Conservation (phyloP, 129 eudicot genomes). For the Artemisia annua region DNA sequence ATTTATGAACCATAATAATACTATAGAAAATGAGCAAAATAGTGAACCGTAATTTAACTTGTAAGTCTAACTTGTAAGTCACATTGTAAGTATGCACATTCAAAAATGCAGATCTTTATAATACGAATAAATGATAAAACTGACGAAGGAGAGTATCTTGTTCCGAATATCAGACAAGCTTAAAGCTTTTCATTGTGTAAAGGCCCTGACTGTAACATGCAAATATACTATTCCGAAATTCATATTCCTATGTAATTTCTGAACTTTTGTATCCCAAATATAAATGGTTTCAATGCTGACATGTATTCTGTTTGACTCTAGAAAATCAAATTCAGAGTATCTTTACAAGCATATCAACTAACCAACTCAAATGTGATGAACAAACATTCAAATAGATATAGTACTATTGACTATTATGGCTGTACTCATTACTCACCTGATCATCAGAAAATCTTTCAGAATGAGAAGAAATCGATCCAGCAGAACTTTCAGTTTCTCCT, state of each 20-base stretch:
- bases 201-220: no score
- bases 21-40: background rate
- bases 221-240: background rate
- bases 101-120: background rate
- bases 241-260: background rate
- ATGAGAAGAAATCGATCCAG: slow-evolving; percentile 26
- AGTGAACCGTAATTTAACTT: slow-evolving; percentile 11
- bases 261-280: background rate
- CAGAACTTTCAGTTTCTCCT: slow-evolving; percentile 43
- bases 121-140: no score
- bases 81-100: background rate
- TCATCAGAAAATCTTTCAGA: slow-evolving; percentile 39
- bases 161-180: background rate
- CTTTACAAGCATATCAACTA: slow-evolving; percentile 13
- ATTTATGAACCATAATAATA: background rate
- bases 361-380: background rate
- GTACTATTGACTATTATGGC: slow-evolving; percentile 3
- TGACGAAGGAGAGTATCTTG: background rate
- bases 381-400: background rate
- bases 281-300: background rate
- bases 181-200: background rate
- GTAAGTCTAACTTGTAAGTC: background rate
- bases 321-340: slow-evolving; percentile 3
- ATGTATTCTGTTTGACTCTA: slow-evolving; percentile 16
- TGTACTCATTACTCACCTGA: slow-evolving; percentile 27